phyloP scores from a whole-genome alignment of 768 basidiomycete species.

The Amanita pseudoporphyria region DNA sequence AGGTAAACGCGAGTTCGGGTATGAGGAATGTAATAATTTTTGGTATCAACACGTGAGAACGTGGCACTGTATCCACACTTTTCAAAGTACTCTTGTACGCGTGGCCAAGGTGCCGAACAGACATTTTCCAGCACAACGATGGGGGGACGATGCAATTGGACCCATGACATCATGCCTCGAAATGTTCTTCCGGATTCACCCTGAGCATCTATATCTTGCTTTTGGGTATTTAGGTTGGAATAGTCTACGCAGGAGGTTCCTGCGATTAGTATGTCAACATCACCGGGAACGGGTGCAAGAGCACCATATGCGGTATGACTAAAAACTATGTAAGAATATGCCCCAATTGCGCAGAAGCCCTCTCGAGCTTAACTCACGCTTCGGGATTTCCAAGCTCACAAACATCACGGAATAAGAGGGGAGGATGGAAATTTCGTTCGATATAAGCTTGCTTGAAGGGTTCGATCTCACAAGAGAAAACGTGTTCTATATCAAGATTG shows the following conservation, averaged over 20 bases:
- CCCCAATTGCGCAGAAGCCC: conserved; percentile 4
- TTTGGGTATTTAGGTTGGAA: conserved; percentile 90
- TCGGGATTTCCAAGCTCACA: conserved; percentile 74
- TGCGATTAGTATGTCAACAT: conserved; percentile 85
- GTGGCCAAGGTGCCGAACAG: conserved; percentile 79
- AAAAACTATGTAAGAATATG: conserved; percentile 8
- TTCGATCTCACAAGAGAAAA: conserved; percentile 95
- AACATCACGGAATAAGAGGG: conserved; percentile 88
- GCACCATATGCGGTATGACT: conserved; percentile 93
- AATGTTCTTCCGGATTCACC: conserved; percentile 95
- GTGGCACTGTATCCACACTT: conserved; percentile 68
- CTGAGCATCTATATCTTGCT: conserved; percentile 80
- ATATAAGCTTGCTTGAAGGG: conserved; percentile 98
- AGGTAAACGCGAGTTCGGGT: conserved; percentile 89
- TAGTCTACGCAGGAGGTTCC: conserved; percentile 97
- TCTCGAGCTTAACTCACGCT: conserved; percentile 44
- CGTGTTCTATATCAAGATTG: conserved; percentile 72
- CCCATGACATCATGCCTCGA: conserved; percentile 92
- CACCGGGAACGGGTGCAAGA: conserved; percentile 74
- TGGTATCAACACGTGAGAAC: conserved; percentile 67
- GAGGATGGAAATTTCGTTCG: conserved; percentile 91
- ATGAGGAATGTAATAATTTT: conserved; percentile 90
- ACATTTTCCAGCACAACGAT: conserved; percentile 96
- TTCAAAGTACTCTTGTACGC: conserved; percentile 69
- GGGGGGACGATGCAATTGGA: conserved; percentile 75